Evolutionary conservation across 2,329 filamentous ascomycete species (phyloP).

Genomic region (Thielaviopsis euricoi): DNA sequence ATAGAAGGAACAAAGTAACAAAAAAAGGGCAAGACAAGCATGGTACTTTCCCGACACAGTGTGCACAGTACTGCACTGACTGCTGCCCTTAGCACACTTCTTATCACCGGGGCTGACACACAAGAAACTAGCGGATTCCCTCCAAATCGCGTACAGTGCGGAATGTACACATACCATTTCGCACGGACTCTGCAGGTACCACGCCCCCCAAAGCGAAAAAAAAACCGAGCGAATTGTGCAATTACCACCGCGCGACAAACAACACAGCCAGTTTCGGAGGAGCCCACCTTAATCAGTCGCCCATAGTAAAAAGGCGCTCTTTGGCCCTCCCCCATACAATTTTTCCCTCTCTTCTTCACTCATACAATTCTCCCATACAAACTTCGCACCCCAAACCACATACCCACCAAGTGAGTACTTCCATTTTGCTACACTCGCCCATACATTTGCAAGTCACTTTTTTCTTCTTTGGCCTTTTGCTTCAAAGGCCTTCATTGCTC

Average conservation of each 20-base stretch:
- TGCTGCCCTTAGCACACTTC: neutral
- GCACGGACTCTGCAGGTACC: neutral
- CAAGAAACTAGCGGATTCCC: neutral
- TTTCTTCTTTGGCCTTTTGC: slow-evolving; percentile 10
- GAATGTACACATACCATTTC: neutral
- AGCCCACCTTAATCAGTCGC: slow-evolving; percentile 39
- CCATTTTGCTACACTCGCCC: slow-evolving; percentile 17
- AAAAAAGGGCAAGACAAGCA: neutral
- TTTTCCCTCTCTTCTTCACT: slow-evolving; percentile 39
- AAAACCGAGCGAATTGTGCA: neutral
- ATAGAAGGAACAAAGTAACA: neutral
- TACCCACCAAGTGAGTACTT: slow-evolving; percentile 38
- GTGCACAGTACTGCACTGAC: neutral
- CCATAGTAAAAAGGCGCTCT: slow-evolving; percentile 48
- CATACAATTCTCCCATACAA: slow-evolving; percentile 45
- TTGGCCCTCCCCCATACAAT: slow-evolving; percentile 38
- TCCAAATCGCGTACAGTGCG: slow-evolving; percentile 10
- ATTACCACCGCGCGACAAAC: slow-evolving; percentile 12
- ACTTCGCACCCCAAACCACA: slow-evolving; percentile 34
- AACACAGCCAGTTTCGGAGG: neutral
- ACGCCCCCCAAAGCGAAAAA: slow-evolving; percentile 1
- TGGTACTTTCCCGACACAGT: neutral
- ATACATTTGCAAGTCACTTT: slow-evolving; percentile 15
- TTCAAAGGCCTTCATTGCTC: neutral
- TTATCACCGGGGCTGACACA: neutral